Percentiles rank a stretch among this genome's conserved stretches.
These are phyloP conservation scores for Rugosomyces carneus DNA, from an alignment of 1,284 basidiomycete species.

Conservation along the genomic window DNA sequence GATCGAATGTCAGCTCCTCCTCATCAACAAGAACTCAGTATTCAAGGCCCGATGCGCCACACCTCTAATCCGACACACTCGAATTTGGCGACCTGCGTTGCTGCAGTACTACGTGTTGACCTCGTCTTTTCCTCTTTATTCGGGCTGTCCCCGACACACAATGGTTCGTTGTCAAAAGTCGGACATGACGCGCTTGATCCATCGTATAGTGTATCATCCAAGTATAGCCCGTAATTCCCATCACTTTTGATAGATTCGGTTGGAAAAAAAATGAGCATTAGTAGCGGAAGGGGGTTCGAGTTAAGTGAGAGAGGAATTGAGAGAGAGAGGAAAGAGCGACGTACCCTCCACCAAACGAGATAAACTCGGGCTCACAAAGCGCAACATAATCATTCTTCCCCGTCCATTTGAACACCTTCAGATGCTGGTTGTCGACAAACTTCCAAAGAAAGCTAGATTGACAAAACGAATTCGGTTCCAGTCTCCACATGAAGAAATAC, in stretches of 20 bases:
- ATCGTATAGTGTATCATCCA: slow-evolving; percentile 79
- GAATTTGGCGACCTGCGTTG: slow-evolving; percentile 53
- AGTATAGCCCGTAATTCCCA: slow-evolving; percentile 82
- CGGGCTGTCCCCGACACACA: slow-evolving; percentile 49
- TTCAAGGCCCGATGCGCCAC: slow-evolving; percentile 58
- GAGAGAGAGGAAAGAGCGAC: slow-evolving; percentile 31
- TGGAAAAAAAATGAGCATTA: too few species aligned
- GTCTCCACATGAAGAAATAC: not conserved
- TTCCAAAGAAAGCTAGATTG: slow-evolving; percentile 82
- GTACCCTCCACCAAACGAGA: slow-evolving; percentile 90
- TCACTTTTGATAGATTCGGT: slow-evolving; percentile 43
- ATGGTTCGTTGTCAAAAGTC: slow-evolving; percentile 83
- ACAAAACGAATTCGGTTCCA: too few species aligned
- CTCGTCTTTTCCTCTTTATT: slow-evolving; percentile 27
- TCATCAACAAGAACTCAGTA: too few species aligned
- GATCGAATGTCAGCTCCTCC: too few species aligned
- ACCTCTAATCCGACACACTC: slow-evolving; percentile 86
- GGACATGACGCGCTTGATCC: slow-evolving; percentile 83
- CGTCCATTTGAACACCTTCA: slow-evolving; percentile 80
- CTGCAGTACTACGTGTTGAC: slow-evolving; percentile 33
- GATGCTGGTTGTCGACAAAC: slow-evolving; percentile 29
- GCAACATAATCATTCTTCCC: slow-evolving; percentile 90
- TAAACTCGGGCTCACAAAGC: slow-evolving; percentile 72
- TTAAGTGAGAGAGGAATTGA: not conserved
- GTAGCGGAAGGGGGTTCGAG: not conserved